Evolutionary conservation across 306 rosid genomes (phyloP), one percentile per base, ranked within the genome.

Genomic region (Spatholobus suberectus): DNA sequence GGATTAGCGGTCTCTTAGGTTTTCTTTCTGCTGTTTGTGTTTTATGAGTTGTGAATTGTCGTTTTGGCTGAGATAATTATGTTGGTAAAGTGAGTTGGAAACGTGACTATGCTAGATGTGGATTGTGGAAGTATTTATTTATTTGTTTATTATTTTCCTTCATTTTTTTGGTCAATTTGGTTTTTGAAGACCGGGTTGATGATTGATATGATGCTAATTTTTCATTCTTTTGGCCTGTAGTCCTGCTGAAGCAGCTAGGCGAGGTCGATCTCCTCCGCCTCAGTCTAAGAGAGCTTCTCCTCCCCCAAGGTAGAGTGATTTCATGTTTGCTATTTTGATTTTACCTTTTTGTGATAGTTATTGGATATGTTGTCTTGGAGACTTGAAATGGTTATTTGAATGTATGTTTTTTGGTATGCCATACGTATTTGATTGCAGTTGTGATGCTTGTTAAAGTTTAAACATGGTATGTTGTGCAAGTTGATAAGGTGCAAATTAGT

Each of bases 221-320:
- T 85, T 4, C 2, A 0, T 59, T 32, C 41, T 43, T 18, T 55
- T 35, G 55, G 24, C 26, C 32, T 79, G 40, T 84, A 91, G 97
- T 88, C 88, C 92, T 76, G 74, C 76, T 63, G 97, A 90, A 82
- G 81, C 84, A 76, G 86, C 89, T 58, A 86, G 80, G 78, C 90
- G 93, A 51, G 90, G 95, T 34, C 97, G 95, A 17, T 87, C 98
- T 74, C 97, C 97, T 43, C 89, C 91, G 24, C 90, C 94, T 23
- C 91, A 55, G 34, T 69, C 91, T 34, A 94, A 90, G 84, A 89
- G 81, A 84, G 58, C 88, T 51, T 91, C 98, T 76, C 97, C 98
- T 54, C 94, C 92, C 12, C 96, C 91, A 61, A 93, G 96, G 97
- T 93, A 73, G 76, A 34, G 5, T 29, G 29, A 4, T 73, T 71